Evolutionary conservation across 1,284 basidiomycete genomes (phyloP).

Genomic region (Ceratobasidium theobromae): DNA sequence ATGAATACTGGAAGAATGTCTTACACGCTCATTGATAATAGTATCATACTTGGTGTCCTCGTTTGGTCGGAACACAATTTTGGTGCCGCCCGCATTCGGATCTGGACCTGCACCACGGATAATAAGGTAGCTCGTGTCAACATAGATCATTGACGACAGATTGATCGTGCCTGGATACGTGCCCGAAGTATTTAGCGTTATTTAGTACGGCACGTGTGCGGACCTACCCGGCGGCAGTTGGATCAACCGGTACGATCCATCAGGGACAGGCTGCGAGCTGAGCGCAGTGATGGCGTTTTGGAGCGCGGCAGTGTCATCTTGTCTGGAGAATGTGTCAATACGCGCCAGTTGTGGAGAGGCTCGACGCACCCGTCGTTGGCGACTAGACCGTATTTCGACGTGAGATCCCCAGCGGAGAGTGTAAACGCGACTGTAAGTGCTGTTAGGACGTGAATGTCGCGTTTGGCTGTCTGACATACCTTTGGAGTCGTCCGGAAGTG

Average conservation of each 20-base stretch:
- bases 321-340: neutral
- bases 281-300: conserved; percentile 26
- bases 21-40: neutral
- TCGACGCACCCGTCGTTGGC: conserved; percentile 26
- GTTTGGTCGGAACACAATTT: conserved; percentile 31
- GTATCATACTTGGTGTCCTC: conserved; percentile 30
- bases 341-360: neutral
- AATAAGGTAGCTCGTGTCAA: conserved; percentile 32
- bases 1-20: neutral
- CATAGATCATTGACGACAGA: conserved; percentile 26
- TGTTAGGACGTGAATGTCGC: neutral
- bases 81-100: conserved; percentile 28
- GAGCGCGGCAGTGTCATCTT: conserved; percentile 30
- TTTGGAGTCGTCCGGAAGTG: conserved; percentile 29
- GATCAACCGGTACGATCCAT: conserved; percentile 20
- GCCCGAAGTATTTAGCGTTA: neutral
- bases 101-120: conserved; percentile 31
- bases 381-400: conserved; percentile 22
- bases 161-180: conserved; percentile 17
- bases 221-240: conserved; percentile 31
- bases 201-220: neutral
- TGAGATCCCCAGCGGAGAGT: conserved; percentile 14
- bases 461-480: neutral
- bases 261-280: conserved; percentile 6
- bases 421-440: conserved; percentile 17